phyloP scores from a whole-genome alignment of 768 basidiomycete genomes.

The Pleurotus pulmonarius region DNA sequence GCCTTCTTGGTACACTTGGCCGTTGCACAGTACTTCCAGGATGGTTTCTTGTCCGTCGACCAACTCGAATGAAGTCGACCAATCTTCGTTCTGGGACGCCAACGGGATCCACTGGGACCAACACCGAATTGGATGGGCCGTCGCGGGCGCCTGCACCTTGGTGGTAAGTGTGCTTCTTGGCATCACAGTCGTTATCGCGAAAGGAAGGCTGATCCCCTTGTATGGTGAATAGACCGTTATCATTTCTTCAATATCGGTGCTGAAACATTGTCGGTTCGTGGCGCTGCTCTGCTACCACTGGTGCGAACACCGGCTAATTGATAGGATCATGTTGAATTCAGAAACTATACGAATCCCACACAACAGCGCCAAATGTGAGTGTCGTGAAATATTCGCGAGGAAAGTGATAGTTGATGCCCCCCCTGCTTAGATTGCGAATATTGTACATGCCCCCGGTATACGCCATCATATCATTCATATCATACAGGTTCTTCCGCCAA shows the following conservation, averaged over 20 bases:
- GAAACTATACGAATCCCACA: conserved; percentile 64
- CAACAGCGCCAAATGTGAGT: conserved; percentile 82
- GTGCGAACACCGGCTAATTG: background rate
- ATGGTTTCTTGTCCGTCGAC: conserved; percentile 43
- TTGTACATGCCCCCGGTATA: conserved; percentile 84
- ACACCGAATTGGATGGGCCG: conserved; percentile 62
- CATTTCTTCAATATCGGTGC: conserved; percentile 52
- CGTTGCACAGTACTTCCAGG: background rate
- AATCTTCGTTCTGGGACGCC: conserved; percentile 52
- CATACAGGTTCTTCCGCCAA: conserved; percentile 77
- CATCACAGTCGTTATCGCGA: too few relatives aligned
- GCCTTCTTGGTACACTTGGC: background rate
- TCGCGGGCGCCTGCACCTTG: conserved; percentile 51
- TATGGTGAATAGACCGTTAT: conserved; percentile 40
- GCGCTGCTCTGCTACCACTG: background rate
- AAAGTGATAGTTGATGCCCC: too few relatives aligned
- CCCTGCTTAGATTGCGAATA: conserved; percentile 56
- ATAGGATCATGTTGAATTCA: conserved; percentile 21
- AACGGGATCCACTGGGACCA: conserved; percentile 43
- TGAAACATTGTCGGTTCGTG: conserved; percentile 61
- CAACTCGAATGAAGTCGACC: conserved; percentile 47
- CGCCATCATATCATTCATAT: conserved; percentile 80
- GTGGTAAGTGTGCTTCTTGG: conserved; percentile 38
- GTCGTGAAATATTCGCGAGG: too few relatives aligned
- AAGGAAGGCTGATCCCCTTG: too few relatives aligned